Evolutionary conservation across 1,139 yeast genomes (phyloP), one percentile per base, ranked within the genome.

Genomic region (Geotrichum australiense): DNA sequence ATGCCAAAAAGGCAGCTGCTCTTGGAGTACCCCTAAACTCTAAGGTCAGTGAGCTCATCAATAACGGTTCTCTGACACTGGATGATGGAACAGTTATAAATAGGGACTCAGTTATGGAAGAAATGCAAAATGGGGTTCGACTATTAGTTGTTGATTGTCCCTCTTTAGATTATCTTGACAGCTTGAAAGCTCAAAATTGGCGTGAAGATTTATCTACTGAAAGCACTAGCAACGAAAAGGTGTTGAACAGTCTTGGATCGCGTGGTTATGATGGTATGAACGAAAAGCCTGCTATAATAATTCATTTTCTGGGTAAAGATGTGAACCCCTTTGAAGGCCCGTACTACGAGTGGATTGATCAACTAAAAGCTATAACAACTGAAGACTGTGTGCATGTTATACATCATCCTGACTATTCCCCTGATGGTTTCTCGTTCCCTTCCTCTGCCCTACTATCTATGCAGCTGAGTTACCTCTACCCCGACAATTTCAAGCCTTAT

Each of bases 81-180:
- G 76, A 70, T 1, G 65, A 75, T 41, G 95, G 94, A 0, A 70
- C 68, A 0, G 56, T 68, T 0, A 68, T 91, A 0, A 55, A 61
- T 1, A 85, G 97, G 0, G 74, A 75, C 1, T 82, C 86, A 55
- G 96, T 91, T 1, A 53, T 89, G 47, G 89, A 75, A 1, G 74
- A 76, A 3, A 66, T 78, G 3, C 73, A 78, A 42, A 51, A 60
- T 0, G 82, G 81, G 45, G 70, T 76, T 2, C 74, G 80, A 30
- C 65, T 83, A 12, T 59, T 87, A 35, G 68, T 91, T 3, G 55
- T 91, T 10, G 96, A 91, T 57, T 74, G 89, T 24, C 96, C 97
- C 0, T 64, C 68, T 21, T 44, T 48, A 0, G 59, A 58, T 0
- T 84, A 78, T 53, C 56, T 85, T n/a, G 54, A 62, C 2, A 24